These are phyloP conservation scores for Yamadazyma buinensis DNA, from an alignment of 1,139 yeast genomes.

Conservation along the genomic window DNA sequence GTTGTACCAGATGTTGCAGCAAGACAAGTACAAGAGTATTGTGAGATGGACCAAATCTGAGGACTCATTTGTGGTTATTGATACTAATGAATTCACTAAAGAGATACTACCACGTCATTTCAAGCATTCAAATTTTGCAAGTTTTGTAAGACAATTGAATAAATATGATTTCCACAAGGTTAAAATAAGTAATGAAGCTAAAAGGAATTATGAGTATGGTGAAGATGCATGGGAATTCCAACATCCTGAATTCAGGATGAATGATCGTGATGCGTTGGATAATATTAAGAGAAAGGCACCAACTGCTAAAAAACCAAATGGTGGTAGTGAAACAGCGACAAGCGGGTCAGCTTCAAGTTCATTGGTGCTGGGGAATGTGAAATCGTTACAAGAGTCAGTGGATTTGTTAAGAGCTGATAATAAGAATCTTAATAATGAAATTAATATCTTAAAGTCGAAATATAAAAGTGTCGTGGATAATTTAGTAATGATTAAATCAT, in stretches of 20 bases:
- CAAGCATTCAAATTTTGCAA: constrained; percentile 90
- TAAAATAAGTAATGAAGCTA: constrained; percentile 54
- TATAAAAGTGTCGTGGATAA: constrained; percentile 65
- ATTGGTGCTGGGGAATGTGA: constrained; percentile 6
- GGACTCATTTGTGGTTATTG: constrained; percentile 82
- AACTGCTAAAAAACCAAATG: constrained; percentile 36
- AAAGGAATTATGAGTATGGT: constrained; percentile 54
- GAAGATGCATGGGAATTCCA: constrained; percentile 93
- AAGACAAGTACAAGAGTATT: constrained; percentile 63
- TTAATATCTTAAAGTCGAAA: constrained; percentile 47
- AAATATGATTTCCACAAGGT: constrained; percentile 97
- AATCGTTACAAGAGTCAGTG: constrained; percentile 40
- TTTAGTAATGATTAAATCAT: constrained; percentile 50
- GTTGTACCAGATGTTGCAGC: constrained; percentile 79
- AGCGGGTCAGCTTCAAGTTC: no score
- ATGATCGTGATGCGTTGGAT: constrained; percentile 68
- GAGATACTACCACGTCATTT: constrained; percentile 84
- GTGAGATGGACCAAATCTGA: constrained; percentile 85
- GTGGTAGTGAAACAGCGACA: no score
- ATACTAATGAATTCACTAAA: constrained; percentile 85
- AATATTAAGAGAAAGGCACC: constrained; percentile 82
- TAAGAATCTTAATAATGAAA: constrained; percentile 36
- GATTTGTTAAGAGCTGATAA: constrained; percentile 41
- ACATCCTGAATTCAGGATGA: constrained; percentile 79
- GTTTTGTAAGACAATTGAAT: constrained; percentile 91